Conservation (phyloP, 768 basidiomycete genomes). For the Rhodotorula babjevae region DNA sequence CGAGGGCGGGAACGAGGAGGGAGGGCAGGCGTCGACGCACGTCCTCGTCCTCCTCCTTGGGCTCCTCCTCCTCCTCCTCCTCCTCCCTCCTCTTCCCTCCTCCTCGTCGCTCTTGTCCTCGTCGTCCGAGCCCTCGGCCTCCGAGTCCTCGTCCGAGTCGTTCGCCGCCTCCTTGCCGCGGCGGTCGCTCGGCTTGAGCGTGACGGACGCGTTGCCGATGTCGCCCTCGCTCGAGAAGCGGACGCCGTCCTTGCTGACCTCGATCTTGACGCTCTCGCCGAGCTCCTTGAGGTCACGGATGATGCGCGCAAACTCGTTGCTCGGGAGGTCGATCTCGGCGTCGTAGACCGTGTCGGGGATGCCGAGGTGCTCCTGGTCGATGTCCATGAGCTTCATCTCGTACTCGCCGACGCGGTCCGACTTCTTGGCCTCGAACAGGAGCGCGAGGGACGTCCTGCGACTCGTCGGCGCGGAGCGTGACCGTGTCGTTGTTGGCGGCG, state of each 20-base stretch:
- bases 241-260: constrained; percentile 91
- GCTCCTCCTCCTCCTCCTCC: constrained; percentile 15
- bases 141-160: constrained; percentile 22
- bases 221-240: constrained; percentile 90
- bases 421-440: constrained; percentile 84
- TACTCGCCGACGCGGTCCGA: constrained; percentile 93
- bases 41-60: constrained; percentile 47
- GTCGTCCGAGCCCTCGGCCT: constrained; percentile 40
- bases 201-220: constrained; percentile 79
- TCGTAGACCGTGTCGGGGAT: constrained; percentile 99
- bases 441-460: constrained; percentile 80
- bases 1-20: no score
- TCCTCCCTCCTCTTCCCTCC: no score
- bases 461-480: constrained; percentile 84
- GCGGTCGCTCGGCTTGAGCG: constrained; percentile 62
- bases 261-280: constrained; percentile 91
- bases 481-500: constrained; percentile 90
- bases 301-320: constrained; percentile 82
- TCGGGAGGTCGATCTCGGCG: constrained; percentile 78
- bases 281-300: constrained; percentile 83
- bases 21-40: constrained; percentile 15
- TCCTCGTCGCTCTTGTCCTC: constrained; percentile 31
- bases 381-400: constrained; percentile 99
- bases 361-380: constrained; percentile 86
- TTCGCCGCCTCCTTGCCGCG: constrained; percentile 19